Evolutionary conservation across 148 eudicot genomes (phyloP), one percentile per base, ranked within the genome.

Genomic region (Fagopyrum tataricum): DNA sequence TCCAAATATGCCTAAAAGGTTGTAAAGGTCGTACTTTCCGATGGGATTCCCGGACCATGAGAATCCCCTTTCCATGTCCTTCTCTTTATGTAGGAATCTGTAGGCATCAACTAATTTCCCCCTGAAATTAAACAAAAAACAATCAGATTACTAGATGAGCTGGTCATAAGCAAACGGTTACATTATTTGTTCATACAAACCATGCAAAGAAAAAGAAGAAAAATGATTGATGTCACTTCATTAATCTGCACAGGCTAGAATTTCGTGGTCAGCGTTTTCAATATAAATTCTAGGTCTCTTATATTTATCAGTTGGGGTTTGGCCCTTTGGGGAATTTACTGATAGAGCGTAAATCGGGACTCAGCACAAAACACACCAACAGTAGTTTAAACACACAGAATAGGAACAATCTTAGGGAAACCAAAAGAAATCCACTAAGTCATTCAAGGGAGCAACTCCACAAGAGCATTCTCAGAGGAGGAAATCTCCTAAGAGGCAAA

Each of bases 1-100:
- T 46, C 3, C 7, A 56, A 0, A 18, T 14, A 15, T 5, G 24
- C 6, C 6, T 1, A 52, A 52, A 41, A 79, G 11, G 21, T 52
- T 10, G 26, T 7, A 40, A 23, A 59, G 76, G 24, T 26, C 94
- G 79, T 87, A 93, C 93, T 94, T 94, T 66, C 98, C 98, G 44
- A 94, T 73, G 39, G 98, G 98, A 80, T 94, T 79, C 53, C 98
- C 98, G 2, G 98, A 94, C 98, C 98, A 94, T 61, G 98, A 94
- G 84, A 94, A 94, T 78, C 97, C 98, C 67, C 79, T 56, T 43
- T 94, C 96, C 89, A 85, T 88, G 83, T 94, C 98, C 82, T 83
- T 88, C 76, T 89, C 97, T 82, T 82, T 79, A 83, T 91, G 96
- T 53, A 94, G 84, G 76, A 79, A 72, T 84, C 98, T 85, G 73